phyloP scores from a whole-genome alignment of 2,329 filamentous ascomycete species.

The Penicillium glabrum region DNA sequence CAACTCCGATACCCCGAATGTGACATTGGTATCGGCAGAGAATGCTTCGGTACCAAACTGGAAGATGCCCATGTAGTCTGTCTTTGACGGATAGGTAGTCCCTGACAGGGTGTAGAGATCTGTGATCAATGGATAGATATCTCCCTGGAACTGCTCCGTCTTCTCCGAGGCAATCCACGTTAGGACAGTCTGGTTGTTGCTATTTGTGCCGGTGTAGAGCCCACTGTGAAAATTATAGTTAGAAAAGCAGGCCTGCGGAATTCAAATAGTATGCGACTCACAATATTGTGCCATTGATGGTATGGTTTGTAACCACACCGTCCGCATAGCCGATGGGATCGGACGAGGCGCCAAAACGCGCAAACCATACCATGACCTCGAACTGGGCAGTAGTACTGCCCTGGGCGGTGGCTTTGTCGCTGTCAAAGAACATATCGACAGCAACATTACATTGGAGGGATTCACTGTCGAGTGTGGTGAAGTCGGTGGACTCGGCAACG shows the following conservation, averaged over 20 bases:
- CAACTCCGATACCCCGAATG: constrained; percentile 46
- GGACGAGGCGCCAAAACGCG: constrained; percentile 46
- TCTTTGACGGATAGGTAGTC: constrained; percentile 36
- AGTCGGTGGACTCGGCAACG: constrained; percentile 37
- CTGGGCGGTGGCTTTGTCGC: constrained; percentile 40
- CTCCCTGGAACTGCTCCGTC: constrained; percentile 46
- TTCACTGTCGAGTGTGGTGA: constrained; percentile 33
- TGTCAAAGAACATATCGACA: constrained; percentile 60
- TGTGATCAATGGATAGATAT: constrained; percentile 49
- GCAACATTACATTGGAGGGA: constrained; percentile 57
- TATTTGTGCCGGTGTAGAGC: constrained; percentile 28
- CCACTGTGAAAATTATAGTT: constrained; percentile 7
- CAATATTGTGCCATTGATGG: constrained; percentile 38
- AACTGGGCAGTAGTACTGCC: constrained; percentile 42
- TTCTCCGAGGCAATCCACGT: constrained; percentile 49
- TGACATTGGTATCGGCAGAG: constrained; percentile 46
- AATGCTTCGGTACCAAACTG: constrained; percentile 55
- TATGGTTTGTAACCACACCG: constrained; percentile 35
- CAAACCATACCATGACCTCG: constrained; percentile 62
- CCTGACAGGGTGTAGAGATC: constrained; percentile 38
- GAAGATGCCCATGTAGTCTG: constrained; percentile 54
- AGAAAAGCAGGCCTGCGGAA: background rate
- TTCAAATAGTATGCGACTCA: constrained; percentile 9
- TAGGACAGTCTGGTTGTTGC: constrained; percentile 46
- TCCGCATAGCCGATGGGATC: constrained; percentile 50